These are phyloP conservation scores for Chytriomyces sp. DNA, from an alignment of 192 early-diverging fungal species.

Conservation along the genomic window DNA sequence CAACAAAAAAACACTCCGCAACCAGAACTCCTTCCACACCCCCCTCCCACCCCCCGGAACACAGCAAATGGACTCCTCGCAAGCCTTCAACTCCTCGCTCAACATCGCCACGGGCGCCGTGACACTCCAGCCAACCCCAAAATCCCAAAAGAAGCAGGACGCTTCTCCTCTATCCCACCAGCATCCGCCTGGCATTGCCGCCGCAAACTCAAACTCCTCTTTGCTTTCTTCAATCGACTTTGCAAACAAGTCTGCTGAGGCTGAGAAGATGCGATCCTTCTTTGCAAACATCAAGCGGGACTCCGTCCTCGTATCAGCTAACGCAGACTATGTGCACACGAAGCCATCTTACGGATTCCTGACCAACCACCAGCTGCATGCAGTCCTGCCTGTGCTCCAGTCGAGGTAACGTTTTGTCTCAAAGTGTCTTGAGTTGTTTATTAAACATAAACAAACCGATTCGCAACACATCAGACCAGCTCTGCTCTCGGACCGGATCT, in stretches of 20 bases:
- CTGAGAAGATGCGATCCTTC: slow-evolving; percentile 18
- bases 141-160: too few relatives aligned
- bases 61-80: not conserved
- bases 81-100: slow-evolving; percentile 18
- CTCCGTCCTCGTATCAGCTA: slow-evolving; percentile 13
- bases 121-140: too few relatives aligned
- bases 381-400: slow-evolving; percentile 14
- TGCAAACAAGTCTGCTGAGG: slow-evolving; percentile 2
- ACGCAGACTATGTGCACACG: slow-evolving; percentile 14
- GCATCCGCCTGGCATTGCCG: too few relatives aligned
- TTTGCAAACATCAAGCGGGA: slow-evolving; percentile 11
- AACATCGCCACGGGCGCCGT: slow-evolving; percentile 17
- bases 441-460: not conserved
- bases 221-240: too few relatives aligned
- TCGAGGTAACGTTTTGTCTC: not conserved
- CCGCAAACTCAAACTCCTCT: too few relatives aligned
- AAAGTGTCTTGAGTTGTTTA: not conserved
- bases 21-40: not conserved
- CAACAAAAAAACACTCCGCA: not conserved
- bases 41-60: too few relatives aligned
- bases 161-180: too few relatives aligned
- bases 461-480: not conserved
- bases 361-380: slow-evolving; percentile 16
- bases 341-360: slow-evolving; percentile 26
- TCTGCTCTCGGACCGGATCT: slow-evolving; percentile 8